A percentile compares a stretch with the other conserved stretches of the same genome.
These are phyloP conservation scores for Davidsoniella eucalypti DNA, from an alignment of 2,329 filamentous ascomycete species.

Conservation along the genomic window DNA sequence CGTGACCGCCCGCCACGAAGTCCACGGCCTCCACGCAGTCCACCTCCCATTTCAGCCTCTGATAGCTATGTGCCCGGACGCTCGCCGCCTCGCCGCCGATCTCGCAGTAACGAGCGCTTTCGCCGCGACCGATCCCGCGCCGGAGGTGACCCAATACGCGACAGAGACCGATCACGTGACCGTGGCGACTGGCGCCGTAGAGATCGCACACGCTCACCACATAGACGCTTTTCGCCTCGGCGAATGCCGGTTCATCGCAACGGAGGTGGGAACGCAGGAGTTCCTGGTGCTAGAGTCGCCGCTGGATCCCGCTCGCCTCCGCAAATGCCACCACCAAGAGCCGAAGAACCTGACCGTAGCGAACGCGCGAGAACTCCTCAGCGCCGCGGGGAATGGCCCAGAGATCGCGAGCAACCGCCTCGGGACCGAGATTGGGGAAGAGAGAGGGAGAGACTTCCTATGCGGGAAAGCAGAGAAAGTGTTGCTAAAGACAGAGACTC, in stretches of 20 bases:
- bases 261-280: background rate
- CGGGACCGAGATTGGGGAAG: conserved; percentile 18
- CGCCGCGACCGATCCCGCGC: conserved; percentile 27
- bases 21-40: conserved; percentile 16
- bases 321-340: conserved; percentile 8
- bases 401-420: conserved; percentile 13
- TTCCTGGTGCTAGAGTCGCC: conserved; percentile 10
- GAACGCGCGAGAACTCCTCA: conserved; percentile 24
- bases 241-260: conserved; percentile 23
- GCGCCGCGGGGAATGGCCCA: conserved; percentile 19
- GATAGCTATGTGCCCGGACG: conserved; percentile 31
- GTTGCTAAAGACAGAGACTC: background rate
- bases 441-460: conserved; percentile 9
- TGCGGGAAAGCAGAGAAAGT: conserved; percentile 13
- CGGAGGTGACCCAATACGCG: conserved; percentile 24
- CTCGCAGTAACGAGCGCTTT: conserved; percentile 26
- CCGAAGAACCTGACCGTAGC: conserved; percentile 22
- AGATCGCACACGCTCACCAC: conserved; percentile 20
- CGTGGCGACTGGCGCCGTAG: conserved; percentile 16
- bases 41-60: conserved; percentile 23
- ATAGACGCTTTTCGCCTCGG: conserved; percentile 19
- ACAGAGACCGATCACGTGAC: conserved; percentile 16
- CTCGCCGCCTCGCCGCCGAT: conserved; percentile 25
- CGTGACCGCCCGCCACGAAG: conserved; percentile 22
- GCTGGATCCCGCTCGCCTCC: conserved; percentile 16